Evolutionary conservation across 108 stramenopile species (phyloP).

Genomic region (Aurantiochytrium sp.): DNA sequence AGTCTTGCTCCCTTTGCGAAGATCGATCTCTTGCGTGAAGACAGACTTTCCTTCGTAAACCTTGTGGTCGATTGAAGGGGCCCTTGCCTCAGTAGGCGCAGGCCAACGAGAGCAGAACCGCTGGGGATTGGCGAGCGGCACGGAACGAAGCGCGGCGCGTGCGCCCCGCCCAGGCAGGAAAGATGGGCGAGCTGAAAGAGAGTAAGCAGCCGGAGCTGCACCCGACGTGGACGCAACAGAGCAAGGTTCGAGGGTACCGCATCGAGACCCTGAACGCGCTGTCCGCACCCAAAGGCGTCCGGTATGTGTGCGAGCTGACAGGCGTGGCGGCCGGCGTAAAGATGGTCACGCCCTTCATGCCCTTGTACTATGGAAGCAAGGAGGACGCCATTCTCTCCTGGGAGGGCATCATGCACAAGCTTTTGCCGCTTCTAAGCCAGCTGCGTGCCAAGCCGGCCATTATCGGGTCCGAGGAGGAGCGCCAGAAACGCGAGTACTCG

Average conservation of each 20-base stretch:
- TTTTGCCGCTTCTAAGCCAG: constrained; percentile 53
- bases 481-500: constrained; percentile 54
- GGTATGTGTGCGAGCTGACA: constrained; percentile 11
- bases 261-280: constrained; percentile 16
- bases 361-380: constrained; percentile 51
- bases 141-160: no score
- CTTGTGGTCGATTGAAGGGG: no score
- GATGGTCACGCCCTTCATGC: background rate
- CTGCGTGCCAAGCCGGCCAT: constrained; percentile 44
- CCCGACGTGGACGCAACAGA: background rate
- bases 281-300: constrained; percentile 24
- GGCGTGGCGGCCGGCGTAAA: background rate
- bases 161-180: no score
- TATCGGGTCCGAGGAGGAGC: constrained; percentile 54
- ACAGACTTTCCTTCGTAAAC: no score
- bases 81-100: no score
- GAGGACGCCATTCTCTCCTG: constrained; percentile 58
- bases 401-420: constrained; percentile 61
- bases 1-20: no score
- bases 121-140: no score
- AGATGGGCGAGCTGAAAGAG: background rate
- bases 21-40: no score
- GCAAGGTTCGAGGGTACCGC: background rate
- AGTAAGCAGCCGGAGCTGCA: background rate
- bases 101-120: no score